Evolutionary conservation across 495 filamentous ascomycete genomes (phyloP), one percentile per base, ranked within the genome.

Genomic region (Parmelia sp.): DNA sequence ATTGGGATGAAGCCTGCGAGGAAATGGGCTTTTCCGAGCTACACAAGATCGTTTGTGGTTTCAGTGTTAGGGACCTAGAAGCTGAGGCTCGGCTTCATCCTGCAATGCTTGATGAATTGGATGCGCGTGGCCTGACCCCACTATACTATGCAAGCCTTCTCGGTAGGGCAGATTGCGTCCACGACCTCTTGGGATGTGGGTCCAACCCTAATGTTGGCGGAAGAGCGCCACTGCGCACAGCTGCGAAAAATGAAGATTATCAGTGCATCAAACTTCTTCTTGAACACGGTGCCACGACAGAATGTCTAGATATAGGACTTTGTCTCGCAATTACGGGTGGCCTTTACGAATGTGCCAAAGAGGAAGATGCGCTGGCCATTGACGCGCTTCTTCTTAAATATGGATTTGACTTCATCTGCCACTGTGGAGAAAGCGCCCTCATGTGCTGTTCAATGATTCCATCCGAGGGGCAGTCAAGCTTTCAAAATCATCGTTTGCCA

Each of bases 31-130:
- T 60, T 29, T 60, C 39, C 15, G 58, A 60, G 6, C 23, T 60
- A 21, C 58, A 60, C 25, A 60, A 45, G 36, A 35, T 60, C 33
- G 37, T 60, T n/a, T 47, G 23, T 37, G n/a, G 23, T n/a, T 31
- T 60, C 25, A 60, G 58, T 14, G 2, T 17, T 45, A 23, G 44
- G 17, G 58, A 60, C n/a, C 17, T 60, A 12, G 5, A 60, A 44
- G 44, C 39, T 15, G 44, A 45, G 33, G n/a, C 33, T 19, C 58
- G 29, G 14, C 25, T 27, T 42, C 17, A 12, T 21, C 58, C 37
- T 7, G 27, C 15, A 42, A 7, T 42, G 3, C 19, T 60, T 12
- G 39, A 60, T 29, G 4, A 1, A 15, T 0, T 21, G 5, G 58
- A 60, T 40, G 0, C 1, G 0, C 2, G 33, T 23, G 27, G 58